phyloP scores from a whole-genome alignment of 2,329 filamentous ascomycete species.

The Phoma sp. region DNA sequence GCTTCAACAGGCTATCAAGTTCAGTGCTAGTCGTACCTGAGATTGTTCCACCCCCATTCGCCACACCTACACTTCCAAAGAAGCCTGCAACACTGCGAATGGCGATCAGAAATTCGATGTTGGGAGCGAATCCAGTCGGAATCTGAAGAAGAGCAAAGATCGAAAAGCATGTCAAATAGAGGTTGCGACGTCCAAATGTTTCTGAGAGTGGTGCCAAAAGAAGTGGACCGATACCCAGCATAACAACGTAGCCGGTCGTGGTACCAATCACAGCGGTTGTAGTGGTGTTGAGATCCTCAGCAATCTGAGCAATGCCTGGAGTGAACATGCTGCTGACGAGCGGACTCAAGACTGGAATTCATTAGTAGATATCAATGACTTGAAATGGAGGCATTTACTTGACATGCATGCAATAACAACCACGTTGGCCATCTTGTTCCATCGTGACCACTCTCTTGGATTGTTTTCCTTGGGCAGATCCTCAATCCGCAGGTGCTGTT shows the following conservation, averaged over 20 bases:
- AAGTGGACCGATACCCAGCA: slow-evolving; percentile 56
- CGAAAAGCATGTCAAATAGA: slow-evolving; percentile 55
- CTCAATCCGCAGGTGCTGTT: slow-evolving; percentile 28
- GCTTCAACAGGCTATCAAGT: not conserved
- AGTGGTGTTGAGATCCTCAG: slow-evolving; percentile 52
- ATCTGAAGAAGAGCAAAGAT: slow-evolving; percentile 56
- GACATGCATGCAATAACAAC: slow-evolving; percentile 59
- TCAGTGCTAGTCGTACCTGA: not conserved
- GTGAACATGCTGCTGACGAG: slow-evolving; percentile 60
- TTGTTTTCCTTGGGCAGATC: slow-evolving; percentile 50
- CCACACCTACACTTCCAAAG: slow-evolving; percentile 58
- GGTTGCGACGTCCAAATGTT: slow-evolving; percentile 53
- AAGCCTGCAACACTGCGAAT: slow-evolving; percentile 56
- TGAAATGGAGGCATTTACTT: slow-evolving; percentile 31
- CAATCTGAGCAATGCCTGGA: slow-evolving; percentile 58
- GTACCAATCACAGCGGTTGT: slow-evolving; percentile 54
- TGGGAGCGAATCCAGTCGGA: slow-evolving; percentile 55
- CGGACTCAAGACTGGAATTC: slow-evolving; percentile 51
- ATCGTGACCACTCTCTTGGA: slow-evolving; percentile 54
- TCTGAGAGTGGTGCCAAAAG: slow-evolving; percentile 55
- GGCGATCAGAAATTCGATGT: slow-evolving; percentile 53
- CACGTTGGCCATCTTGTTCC: slow-evolving; percentile 57
- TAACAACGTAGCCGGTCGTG: slow-evolving; percentile 58
- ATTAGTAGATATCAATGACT: not conserved
- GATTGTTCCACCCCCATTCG: slow-evolving; percentile 60